These are phyloP conservation scores for Saccharum officinarum DNA, from an alignment of 176 grass and related monocot genomes.

Conservation along the genomic window DNA sequence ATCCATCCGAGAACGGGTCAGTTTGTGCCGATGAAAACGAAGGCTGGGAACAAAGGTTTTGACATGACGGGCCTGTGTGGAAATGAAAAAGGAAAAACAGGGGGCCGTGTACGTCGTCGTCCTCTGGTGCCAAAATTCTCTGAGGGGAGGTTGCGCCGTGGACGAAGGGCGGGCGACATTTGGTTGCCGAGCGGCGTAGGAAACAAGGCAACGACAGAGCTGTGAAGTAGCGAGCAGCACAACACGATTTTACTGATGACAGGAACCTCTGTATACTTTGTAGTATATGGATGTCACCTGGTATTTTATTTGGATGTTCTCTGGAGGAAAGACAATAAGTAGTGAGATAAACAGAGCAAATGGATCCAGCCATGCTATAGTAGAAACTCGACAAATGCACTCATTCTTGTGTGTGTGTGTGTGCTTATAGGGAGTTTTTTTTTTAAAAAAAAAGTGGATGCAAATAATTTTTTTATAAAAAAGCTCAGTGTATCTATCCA, in stretches of 20 bases:
- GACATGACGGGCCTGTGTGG: background rate
- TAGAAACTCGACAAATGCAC: too few species aligned
- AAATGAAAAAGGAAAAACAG: background rate
- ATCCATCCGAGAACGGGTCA: background rate
- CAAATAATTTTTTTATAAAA: too few species aligned
- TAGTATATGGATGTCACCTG: too few species aligned
- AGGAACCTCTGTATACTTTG: background rate
- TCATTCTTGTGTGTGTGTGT: too few species aligned
- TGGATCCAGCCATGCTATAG: too few species aligned
- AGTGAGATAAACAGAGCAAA: too few species aligned
- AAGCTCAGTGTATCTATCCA: too few species aligned
- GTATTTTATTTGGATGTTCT: background rate
- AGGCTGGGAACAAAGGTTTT: background rate
- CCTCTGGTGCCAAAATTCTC: background rate
- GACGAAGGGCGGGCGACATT: background rate
- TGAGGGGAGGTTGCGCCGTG: background rate
- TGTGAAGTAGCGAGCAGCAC: too few species aligned
- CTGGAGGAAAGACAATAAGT: background rate
- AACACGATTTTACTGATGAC: background rate
- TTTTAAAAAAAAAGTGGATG: too few species aligned
- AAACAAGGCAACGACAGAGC: background rate
- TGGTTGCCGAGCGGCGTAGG: too few species aligned
- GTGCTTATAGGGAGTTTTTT: too few species aligned
- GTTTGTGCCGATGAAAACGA: conserved; percentile 11
- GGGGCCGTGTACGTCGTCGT: conserved; percentile 18